phyloP scores from a whole-genome alignment of 495 filamentous ascomycete genomes.

The Lasiosphaeris hirsuta region DNA sequence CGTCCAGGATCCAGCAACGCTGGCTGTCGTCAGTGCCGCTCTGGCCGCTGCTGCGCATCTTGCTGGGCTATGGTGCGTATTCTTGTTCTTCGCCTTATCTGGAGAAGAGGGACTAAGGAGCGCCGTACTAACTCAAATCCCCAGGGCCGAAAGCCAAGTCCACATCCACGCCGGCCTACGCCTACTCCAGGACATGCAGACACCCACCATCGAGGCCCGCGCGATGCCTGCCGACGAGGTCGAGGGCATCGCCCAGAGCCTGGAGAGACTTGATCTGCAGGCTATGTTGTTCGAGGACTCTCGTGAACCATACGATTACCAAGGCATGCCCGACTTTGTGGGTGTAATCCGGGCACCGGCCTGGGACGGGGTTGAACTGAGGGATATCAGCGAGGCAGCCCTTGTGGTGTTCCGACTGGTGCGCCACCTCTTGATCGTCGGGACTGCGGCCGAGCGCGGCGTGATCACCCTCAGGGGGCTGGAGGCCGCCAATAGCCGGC shows the following conservation, averaged over 20 bases:
- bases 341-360: background rate
- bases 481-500: background rate
- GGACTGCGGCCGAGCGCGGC: background rate
- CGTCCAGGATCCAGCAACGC: constrained; percentile 6
- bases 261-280: constrained; percentile 17
- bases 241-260: constrained; percentile 11
- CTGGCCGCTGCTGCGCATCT: constrained; percentile 20
- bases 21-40: constrained; percentile 17
- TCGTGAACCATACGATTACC: constrained; percentile 9
- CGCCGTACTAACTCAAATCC: no score
- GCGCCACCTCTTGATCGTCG: constrained; percentile 1
- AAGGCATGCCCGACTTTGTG: background rate
- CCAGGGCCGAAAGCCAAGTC: constrained; percentile 9
- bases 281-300: constrained; percentile 15
- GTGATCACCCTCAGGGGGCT: background rate
- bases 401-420: constrained; percentile 6
- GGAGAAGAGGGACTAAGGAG: no score
- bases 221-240: no score
- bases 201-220: background rate
- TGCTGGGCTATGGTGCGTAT: constrained; percentile 8
- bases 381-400: background rate
- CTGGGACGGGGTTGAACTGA: no score
- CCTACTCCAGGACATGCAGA: constrained; percentile 5
- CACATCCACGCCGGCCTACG: constrained; percentile 17
- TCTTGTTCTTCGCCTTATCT: no score